Conservation (phyloP, 1,284 basidiomycete species). For the Trametes polyzona region DNA sequence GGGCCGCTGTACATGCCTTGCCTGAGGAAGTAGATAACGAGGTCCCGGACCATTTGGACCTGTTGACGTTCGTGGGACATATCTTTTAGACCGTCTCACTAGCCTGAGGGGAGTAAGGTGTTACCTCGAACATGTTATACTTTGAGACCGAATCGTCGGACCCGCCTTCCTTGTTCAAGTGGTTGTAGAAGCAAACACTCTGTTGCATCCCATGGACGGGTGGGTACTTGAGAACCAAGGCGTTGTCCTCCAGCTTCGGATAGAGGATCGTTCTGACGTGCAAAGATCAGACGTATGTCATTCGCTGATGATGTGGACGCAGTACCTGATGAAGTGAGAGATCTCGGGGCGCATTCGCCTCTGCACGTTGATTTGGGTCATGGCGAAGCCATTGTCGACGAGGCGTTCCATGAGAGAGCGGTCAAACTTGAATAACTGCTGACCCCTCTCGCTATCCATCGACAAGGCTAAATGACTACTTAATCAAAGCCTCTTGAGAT, state of each 20-base stretch:
- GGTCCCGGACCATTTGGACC: constrained; percentile 72
- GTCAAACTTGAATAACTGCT: constrained; percentile 46
- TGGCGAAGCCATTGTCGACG: constrained; percentile 40
- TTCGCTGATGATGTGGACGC: too few relatives aligned
- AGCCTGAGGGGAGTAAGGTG: too few relatives aligned
- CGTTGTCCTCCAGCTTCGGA: constrained; percentile 59
- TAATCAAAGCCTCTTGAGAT: too few relatives aligned
- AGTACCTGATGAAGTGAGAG: constrained; percentile 44
- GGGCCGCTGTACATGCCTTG: constrained; percentile 38
- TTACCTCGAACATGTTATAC: constrained; percentile 68
- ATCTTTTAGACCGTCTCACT: too few relatives aligned
- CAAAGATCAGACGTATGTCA: background rate
- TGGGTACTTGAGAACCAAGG: constrained; percentile 51
- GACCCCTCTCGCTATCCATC: constrained; percentile 42
- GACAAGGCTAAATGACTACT: constrained; percentile 38
- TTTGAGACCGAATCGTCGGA: constrained; percentile 64
- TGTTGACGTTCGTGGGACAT: background rate
- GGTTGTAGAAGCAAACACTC: constrained; percentile 63
- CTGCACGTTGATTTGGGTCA: constrained; percentile 47
- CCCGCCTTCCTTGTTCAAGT: constrained; percentile 56
- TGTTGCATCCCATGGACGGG: constrained; percentile 58
- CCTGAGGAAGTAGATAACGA: constrained; percentile 69
- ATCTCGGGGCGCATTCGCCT: constrained; percentile 50
- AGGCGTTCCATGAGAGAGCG: constrained; percentile 53
- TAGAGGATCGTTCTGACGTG: constrained; percentile 57